Evolutionary conservation across 371 early-diverging fungal species (phyloP), one percentile per base, ranked within the genome.

Genomic region (Massospora cicadina): DNA sequence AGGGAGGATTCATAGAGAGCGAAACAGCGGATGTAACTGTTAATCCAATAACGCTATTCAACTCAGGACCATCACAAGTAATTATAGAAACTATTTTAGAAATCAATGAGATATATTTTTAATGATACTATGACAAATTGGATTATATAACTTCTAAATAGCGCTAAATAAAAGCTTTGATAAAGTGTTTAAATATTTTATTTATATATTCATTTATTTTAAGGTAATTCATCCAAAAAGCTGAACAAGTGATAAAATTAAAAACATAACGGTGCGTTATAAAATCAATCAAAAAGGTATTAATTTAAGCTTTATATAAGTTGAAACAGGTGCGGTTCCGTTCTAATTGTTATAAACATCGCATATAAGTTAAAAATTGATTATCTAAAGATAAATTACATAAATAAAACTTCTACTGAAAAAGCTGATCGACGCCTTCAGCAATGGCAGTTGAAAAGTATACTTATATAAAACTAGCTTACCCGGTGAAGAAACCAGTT

Each of bases 1-100:
- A 23, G 21, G 60, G 32, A 21, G 62, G 62, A 33, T 24, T n/a
- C 17, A 62, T 24, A 30, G 62, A 62, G 13, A 62, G 33, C 21
- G 28, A 13, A n/a, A 43, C 53, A 2, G 43, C 62, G 23, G 62
- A 62, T 43, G 32, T 28, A 43, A 62, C 62, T 24, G 62, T 62
- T 31, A 62, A 43, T 2, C 62, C 62, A 25, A n/a, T 33, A 23
- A 62, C n/a, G 17, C 43, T 43, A 43, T 17, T 17, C 5, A 17
- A 5, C 43, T 43, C 43, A 43, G 17, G 5, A 5, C 43, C 43
- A 43, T 43, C 43, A 43, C 43, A 43, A 43, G 43, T 43, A 10
- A 43, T 43, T 17, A 43, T 17, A 5, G 43, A 43, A 17, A 43
- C 43, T 43, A n/a, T n/a, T n/a, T n/a, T n/a, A n/a, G n/a, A n/a